phyloP scores from a whole-genome alignment of 2,329 filamentous ascomycete genomes.

The Cladosporium sp. region DNA sequence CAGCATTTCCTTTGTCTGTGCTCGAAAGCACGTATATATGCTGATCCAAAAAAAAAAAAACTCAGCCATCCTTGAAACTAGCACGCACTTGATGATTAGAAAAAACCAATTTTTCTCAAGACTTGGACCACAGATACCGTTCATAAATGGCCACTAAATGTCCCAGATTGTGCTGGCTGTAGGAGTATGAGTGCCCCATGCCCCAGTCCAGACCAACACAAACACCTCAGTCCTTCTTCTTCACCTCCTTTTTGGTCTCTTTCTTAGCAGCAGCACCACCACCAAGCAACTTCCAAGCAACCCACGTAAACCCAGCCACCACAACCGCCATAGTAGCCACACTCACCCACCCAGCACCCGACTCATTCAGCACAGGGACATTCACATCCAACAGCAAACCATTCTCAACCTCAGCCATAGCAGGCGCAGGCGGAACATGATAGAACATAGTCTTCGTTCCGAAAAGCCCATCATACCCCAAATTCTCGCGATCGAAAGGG shows the following conservation, averaged over 20 bases:
- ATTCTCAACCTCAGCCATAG: neutral
- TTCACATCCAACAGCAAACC: conserved; percentile 30
- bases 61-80: no score
- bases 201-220: no score
- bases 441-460: conserved; percentile 75
- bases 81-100: no score
- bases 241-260: neutral
- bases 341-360: conserved; percentile 35
- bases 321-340: conserved; percentile 41
- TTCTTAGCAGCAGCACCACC: conserved; percentile 4
- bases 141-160: no score
- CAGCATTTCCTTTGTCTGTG: no score
- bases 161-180: no score
- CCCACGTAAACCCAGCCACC: conserved; percentile 41
- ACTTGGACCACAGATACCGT: no score
- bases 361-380: conserved; percentile 41
- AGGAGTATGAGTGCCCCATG: no score
- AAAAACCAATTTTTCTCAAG: no score
- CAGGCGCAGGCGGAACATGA: conserved; percentile 49
- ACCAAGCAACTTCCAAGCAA: conserved; percentile 38
- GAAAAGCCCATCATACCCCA: conserved; percentile 86
- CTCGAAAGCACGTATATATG: no score
- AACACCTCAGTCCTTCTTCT: neutral
- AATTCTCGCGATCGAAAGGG: conserved; percentile 77
- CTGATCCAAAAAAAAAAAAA: no score